A percentile compares a stretch with the other conserved stretches of the same genome.
Evolutionary conservation across 2,329 filamentous ascomycete species (phyloP).

Genomic region (Alternaria triticimaculans): DNA sequence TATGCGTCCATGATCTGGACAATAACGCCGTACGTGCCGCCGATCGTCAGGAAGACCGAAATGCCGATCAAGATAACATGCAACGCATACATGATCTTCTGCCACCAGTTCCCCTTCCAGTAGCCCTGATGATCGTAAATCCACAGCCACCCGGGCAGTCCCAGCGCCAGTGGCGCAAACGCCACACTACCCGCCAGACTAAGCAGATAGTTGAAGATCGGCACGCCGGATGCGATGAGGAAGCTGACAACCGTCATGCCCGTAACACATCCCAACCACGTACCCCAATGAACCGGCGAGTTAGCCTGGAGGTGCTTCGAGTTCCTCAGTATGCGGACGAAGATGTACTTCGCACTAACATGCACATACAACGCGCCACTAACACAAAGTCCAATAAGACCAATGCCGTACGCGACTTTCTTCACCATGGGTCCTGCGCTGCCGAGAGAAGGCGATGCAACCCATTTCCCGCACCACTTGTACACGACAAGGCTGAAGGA

Average conservation of each 20-base stretch:
- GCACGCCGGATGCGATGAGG: constrained; percentile 61
- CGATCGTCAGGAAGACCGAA: constrained; percentile 57
- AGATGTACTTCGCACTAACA: constrained; percentile 62
- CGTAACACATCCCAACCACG: constrained; percentile 58
- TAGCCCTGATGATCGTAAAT: constrained; percentile 57
- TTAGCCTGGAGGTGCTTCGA: constrained; percentile 61
- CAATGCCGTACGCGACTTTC: constrained; percentile 67
- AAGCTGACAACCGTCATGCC: constrained; percentile 55
- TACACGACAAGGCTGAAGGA: constrained; percentile 67
- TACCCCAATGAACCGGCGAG: constrained; percentile 63
- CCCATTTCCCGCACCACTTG: constrained; percentile 67
- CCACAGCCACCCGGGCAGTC: constrained; percentile 60
- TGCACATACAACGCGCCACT: constrained; percentile 57
- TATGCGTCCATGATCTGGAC: constrained; percentile 61
- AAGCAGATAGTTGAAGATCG: constrained; percentile 62
- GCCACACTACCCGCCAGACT: constrained; percentile 58
- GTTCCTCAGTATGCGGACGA: constrained; percentile 62
- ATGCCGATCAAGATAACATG: constrained; percentile 54
- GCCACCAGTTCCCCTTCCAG: constrained; percentile 43
- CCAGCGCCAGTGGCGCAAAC: constrained; percentile 60
- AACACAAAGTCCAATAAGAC: constrained; percentile 61
- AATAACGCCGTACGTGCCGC: constrained; percentile 59
- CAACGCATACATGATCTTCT: constrained; percentile 50
- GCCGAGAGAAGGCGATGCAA: constrained; percentile 67
- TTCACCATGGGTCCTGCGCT: constrained; percentile 66